Conservation (phyloP, 495 filamentous ascomycete genomes). For the Lasiosphaeria ovina region DNA sequence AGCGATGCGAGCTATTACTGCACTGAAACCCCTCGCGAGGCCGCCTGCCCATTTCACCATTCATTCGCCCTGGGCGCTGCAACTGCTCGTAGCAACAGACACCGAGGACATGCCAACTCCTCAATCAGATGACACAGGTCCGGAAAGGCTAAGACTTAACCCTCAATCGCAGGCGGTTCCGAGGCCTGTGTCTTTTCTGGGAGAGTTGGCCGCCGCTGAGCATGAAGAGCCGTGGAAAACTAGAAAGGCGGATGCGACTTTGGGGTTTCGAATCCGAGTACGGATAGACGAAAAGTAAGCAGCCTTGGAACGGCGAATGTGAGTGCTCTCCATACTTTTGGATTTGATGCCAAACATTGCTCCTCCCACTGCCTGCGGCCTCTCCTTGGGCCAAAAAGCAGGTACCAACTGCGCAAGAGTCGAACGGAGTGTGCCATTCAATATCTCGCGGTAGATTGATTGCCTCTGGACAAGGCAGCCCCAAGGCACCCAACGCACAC, state of each 20-base stretch:
- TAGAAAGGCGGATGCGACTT: too few relatives aligned
- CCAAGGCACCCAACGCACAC: background rate
- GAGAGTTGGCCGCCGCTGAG: too few relatives aligned
- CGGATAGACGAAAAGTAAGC: too few relatives aligned
- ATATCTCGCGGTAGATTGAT: background rate
- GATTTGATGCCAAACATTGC: background rate
- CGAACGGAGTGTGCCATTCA: conserved; percentile 6
- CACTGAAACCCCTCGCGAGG: conserved; percentile 4
- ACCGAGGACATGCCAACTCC: too few relatives aligned
- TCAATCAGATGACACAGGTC: too few relatives aligned
- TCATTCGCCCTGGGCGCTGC: background rate
- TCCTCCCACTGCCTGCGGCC: conserved; percentile 2
- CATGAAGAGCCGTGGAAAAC: too few relatives aligned
- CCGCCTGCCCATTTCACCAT: background rate
- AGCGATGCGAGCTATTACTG: conserved; percentile 7
- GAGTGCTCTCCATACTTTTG: background rate
- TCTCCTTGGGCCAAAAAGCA: conserved; percentile 6
- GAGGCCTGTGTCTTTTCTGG: too few relatives aligned
- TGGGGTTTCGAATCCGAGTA: too few relatives aligned
- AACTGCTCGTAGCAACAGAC: too few relatives aligned
- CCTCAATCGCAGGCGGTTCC: too few relatives aligned
- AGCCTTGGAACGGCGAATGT: background rate
- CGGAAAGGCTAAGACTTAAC: too few relatives aligned
- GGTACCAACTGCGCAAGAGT: conserved; percentile 5
- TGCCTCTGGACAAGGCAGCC: background rate